Percentiles rank a stretch among this genome's conserved stretches.
Conservation (phyloP, 805 yeast species). For the Yamadazyma insecticola region DNA sequence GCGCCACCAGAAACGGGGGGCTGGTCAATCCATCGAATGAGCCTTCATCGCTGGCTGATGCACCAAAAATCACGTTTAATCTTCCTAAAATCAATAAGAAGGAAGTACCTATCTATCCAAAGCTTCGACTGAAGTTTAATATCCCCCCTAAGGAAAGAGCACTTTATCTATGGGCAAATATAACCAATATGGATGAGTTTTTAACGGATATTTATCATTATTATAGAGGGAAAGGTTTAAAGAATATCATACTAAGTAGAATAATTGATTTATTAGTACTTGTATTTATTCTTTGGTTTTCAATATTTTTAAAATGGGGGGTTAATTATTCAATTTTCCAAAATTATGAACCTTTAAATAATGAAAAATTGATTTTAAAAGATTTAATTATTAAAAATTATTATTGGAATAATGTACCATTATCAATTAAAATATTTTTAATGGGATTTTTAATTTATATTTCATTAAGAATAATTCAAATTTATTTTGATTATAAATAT, state of each 20-base stretch:
- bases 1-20: constrained; percentile 7
- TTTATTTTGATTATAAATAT: constrained; percentile 53
- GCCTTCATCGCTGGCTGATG: constrained; percentile 8
- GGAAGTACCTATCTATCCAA: no score
- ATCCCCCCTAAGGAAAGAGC: constrained; percentile 65
- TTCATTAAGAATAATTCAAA: constrained; percentile 47
- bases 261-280: constrained; percentile 67
- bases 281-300: constrained; percentile 71
- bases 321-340: constrained; percentile 50
- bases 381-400: constrained; percentile 41
- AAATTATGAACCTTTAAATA: constrained; percentile 18
- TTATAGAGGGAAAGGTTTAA: constrained; percentile 79
- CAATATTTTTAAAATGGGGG: constrained; percentile 79
- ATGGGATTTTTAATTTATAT: constrained; percentile 58
- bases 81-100: constrained; percentile 6
- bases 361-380: constrained; percentile 15
- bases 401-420: constrained; percentile 38
- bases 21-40: constrained; percentile 11
- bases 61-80: constrained; percentile 4
- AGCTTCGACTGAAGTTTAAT: constrained; percentile 14
- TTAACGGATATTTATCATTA: constrained; percentile 78
- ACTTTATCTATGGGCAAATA: constrained; percentile 94
- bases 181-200: constrained; percentile 85
- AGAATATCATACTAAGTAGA: constrained; percentile 68
- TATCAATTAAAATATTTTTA: constrained; percentile 51